Evolutionary conservation across 1,284 basidiomycete genomes (phyloP).

Genomic region (Tylopilus sp.): DNA sequence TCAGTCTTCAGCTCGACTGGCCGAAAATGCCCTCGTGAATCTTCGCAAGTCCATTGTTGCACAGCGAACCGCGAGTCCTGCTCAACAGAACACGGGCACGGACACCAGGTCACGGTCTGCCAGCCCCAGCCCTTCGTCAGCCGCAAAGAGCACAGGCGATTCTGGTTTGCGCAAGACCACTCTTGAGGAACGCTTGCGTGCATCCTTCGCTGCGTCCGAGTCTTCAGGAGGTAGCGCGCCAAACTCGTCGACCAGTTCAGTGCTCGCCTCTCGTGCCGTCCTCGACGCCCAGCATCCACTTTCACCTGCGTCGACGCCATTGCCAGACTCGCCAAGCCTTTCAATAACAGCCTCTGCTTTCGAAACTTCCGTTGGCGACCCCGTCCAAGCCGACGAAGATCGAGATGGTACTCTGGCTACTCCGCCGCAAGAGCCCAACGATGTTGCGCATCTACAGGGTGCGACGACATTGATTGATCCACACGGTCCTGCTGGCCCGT

Average conservation of each 20-base stretch:
- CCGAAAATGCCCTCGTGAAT: constrained; percentile 56
- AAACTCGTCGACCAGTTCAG: constrained; percentile 37
- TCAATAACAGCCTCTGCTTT: neutral
- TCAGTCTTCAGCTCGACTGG: constrained; percentile 45
- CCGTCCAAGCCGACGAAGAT: constrained; percentile 4
- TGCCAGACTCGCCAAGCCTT: constrained; percentile 31
- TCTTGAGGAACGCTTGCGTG: constrained; percentile 68
- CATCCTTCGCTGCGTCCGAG: constrained; percentile 57
- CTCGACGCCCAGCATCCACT: constrained; percentile 33
- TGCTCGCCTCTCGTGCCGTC: constrained; percentile 38
- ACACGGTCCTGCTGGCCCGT: neutral
- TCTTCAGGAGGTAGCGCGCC: constrained; percentile 47
- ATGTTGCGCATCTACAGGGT: neutral
- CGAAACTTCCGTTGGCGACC: neutral
- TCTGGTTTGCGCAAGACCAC: constrained; percentile 44
- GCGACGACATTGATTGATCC: neutral
- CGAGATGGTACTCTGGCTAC: neutral
- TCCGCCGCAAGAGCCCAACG: constrained; percentile 2
- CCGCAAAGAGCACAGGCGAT: constrained; percentile 18
- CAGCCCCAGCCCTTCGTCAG: constrained; percentile 30
- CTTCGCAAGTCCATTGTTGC: constrained; percentile 58
- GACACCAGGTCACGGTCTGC: constrained; percentile 35
- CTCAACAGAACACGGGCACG: constrained; percentile 41
- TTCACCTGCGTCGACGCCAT: constrained; percentile 44
- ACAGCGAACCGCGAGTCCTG: constrained; percentile 48